Evolutionary conservation across 148 eudicot genomes (phyloP).

Genomic region (Rhododendron ovatum): DNA sequence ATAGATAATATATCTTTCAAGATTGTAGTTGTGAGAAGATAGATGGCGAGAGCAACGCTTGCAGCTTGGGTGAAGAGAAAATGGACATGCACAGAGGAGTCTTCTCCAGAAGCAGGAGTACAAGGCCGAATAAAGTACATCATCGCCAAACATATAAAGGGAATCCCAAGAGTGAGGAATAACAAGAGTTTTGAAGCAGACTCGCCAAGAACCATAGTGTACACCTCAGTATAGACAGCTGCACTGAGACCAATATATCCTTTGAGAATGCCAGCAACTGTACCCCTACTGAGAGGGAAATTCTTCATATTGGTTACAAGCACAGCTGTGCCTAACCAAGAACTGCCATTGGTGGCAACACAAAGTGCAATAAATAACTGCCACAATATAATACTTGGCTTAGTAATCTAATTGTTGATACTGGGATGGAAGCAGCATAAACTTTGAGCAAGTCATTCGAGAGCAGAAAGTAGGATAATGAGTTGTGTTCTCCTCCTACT

Average conservation of each 20-base stretch:
- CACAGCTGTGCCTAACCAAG: conserved; percentile 89
- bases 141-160: conserved; percentile 53
- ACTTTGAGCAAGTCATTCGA: not conserved
- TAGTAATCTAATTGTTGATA: not conserved
- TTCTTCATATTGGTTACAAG: conserved; percentile 91
- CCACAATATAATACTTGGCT: conserved; percentile 7
- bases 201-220: conserved; percentile 43
- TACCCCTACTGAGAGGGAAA: conserved; percentile 90
- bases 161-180: conserved; percentile 67
- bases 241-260: conserved; percentile 87
- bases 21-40: conserved; percentile 64
- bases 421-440: not conserved
- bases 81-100: conserved; percentile 55
- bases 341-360: conserved; percentile 60
- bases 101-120: conserved; percentile 71
- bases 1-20: conserved; percentile 34
- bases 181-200: conserved; percentile 59
- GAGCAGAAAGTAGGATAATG: not conserved
- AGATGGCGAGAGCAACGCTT: conserved; percentile 60
- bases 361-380: conserved; percentile 74
- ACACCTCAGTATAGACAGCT: conserved; percentile 74
- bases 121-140: conserved; percentile 80
- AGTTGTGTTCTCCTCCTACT: not conserved
- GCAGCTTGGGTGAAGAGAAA: conserved; percentile 78
- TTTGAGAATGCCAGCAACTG: conserved; percentile 87